Evolutionary conservation across 2,329 filamentous ascomycete species (phyloP).

Genomic region (Chaetoscypha palmicola): DNA sequence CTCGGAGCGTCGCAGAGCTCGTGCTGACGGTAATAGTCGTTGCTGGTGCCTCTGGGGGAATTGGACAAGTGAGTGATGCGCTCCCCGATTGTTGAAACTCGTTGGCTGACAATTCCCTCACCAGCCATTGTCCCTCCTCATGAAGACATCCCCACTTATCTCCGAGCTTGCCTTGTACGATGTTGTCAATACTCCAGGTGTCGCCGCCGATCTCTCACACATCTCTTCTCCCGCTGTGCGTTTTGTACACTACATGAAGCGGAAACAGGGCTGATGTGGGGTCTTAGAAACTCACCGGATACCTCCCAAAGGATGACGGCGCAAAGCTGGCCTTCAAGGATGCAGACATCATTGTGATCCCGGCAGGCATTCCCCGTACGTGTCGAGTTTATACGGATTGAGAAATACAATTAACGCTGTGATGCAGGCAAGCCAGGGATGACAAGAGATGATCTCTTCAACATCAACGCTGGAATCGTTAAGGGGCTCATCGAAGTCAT

Average conservation of each 20-base stretch:
- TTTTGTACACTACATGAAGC: conserved; percentile 25
- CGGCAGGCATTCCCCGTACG: conserved; percentile 94
- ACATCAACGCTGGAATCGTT: conserved; percentile 98
- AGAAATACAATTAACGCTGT: conserved; percentile 11
- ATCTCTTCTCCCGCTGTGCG: conserved; percentile 83
- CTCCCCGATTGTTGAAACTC: not conserved
- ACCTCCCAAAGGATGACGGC: conserved; percentile 78
- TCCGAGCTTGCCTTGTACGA: conserved; percentile 96
- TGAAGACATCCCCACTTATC: conserved; percentile 83
- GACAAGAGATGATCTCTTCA: conserved; percentile 99
- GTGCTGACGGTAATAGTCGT: conserved; percentile 48
- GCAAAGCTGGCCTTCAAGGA: conserved; percentile 84
- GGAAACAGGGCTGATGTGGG: conserved; percentile 33
- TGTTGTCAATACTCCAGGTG: conserved; percentile 97
- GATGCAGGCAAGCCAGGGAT: conserved; percentile 89
- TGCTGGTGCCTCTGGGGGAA: conserved; percentile 94
- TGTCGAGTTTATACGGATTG: conserved; percentile 22
- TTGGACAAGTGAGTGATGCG: conserved; percentile 52
- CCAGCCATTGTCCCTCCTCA: conserved; percentile 89
- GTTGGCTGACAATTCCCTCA: conserved; percentile 15
- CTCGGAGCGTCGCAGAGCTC: not conserved
- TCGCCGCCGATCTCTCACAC: conserved; percentile 93
- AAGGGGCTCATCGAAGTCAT: conserved; percentile 85
- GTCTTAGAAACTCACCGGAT: conserved; percentile 72
- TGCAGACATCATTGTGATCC: conserved; percentile 94